Evolutionary conservation across 2,329 filamentous ascomycete genomes (phyloP).

Genomic region (Exophiala sideris): DNA sequence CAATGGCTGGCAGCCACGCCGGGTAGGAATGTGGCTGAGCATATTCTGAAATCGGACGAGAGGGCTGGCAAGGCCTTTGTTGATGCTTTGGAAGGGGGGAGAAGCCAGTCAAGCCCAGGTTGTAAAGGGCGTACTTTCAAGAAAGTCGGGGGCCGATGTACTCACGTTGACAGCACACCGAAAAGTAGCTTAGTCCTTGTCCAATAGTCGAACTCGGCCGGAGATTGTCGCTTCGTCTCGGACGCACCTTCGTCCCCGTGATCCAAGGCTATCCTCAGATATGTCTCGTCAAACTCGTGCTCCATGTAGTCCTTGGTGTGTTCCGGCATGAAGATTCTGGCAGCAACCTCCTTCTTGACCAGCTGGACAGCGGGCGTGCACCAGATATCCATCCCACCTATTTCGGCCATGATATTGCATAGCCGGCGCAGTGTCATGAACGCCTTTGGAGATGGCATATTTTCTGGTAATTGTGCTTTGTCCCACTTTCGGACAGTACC

Average conservation of each 20-base stretch:
- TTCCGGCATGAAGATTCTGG: conserved; percentile 13
- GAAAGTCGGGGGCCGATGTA: not conserved
- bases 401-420: conserved; percentile 25
- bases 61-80: not conserved
- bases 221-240: not conserved
- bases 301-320: conserved; percentile 9
- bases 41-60: not conserved
- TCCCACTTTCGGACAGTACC: not conserved
- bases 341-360: conserved; percentile 14
- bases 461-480: conserved; percentile 12
- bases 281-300: conserved; percentile 24
- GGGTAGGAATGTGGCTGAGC: conserved; percentile 56
- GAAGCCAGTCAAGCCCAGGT: not conserved
- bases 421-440: conserved; percentile 22
- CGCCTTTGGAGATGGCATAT: conserved; percentile 25
- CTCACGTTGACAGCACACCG: conserved; percentile 24
- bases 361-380: conserved; percentile 15
- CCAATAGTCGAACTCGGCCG: conserved; percentile 24
- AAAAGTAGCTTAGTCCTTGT: conserved; percentile 26
- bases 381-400: conserved; percentile 27
- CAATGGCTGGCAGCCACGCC: conserved; percentile 70
- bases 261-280: conserved; percentile 19
- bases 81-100: not conserved
- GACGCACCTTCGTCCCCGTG: not conserved
- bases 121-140: not conserved